Conservation (phyloP, 75 land plant species). For the Sequoiadendron giganteum region DNA sequence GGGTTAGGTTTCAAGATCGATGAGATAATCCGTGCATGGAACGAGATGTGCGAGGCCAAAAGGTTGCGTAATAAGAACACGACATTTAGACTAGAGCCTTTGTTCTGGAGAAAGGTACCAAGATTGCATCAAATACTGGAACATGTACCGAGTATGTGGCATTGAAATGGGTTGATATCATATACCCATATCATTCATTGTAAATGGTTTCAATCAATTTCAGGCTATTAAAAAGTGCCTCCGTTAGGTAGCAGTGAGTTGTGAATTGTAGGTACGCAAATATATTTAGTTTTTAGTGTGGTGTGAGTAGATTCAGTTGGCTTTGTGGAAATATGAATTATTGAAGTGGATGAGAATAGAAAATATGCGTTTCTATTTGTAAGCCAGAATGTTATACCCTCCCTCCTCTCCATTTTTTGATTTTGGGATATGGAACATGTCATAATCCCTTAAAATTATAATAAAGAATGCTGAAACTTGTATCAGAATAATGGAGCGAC, state of each 20-base stretch:
- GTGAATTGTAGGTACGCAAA: not conserved
- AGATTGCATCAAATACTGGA: no score
- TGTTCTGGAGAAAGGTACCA: no score
- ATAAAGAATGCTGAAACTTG: not conserved
- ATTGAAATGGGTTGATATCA: not conserved
- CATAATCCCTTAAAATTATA: not conserved
- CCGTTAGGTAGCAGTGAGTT: not conserved
- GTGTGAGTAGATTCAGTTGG: not conserved
- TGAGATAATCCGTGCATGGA: slow-evolving; percentile 79
- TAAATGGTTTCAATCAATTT: not conserved
- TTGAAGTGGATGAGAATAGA: not conserved
- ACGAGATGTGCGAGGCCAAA: slow-evolving; percentile 79
- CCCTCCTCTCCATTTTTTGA: not conserved
- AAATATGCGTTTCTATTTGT: not conserved
- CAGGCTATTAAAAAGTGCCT: not conserved
- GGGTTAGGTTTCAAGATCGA: slow-evolving; percentile 65
- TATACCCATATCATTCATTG: not conserved
- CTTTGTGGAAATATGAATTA: not conserved
- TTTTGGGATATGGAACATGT: not conserved
- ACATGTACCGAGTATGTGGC: no score
- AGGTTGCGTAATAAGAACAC: slow-evolving; percentile 12
- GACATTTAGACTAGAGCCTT: not conserved
- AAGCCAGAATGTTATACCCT: not conserved
- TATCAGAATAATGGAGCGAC: not conserved
- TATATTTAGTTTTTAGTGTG: not conserved